Evolutionary conservation across 2,329 filamentous ascomycete species (phyloP).

Genomic region (Colletotrichum caudatum): DNA sequence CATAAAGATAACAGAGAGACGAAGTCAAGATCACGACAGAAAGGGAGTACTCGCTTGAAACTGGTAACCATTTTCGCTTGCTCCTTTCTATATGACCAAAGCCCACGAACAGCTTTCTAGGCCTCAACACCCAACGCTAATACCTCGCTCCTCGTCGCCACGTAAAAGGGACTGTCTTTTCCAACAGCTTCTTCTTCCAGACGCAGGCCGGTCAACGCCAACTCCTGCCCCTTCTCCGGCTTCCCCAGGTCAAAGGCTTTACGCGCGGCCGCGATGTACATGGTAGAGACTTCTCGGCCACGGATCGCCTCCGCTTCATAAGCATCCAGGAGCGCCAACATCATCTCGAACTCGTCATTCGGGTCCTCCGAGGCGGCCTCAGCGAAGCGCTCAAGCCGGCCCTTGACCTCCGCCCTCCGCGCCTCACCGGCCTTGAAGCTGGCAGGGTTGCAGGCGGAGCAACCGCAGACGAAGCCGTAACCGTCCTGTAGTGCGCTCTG

Average conservation of each 20-base stretch:
- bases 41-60: background rate
- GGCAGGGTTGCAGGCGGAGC: constrained; percentile 18
- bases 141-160: constrained; percentile 5
- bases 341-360: constrained; percentile 20
- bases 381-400: constrained; percentile 15
- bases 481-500: constrained; percentile 18
- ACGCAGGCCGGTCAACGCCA: constrained; percentile 26
- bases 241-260: constrained; percentile 14
- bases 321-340: constrained; percentile 19
- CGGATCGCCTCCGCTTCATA: constrained; percentile 29
- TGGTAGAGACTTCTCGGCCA: constrained; percentile 32
- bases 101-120: background rate
- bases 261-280: constrained; percentile 22
- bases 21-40: background rate
- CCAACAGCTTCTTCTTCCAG: constrained; percentile 37
- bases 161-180: constrained; percentile 35
- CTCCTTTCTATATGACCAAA: background rate
- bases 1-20: background rate
- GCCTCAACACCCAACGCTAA: constrained; percentile 11
- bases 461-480: constrained; percentile 31
- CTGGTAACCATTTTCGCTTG: background rate
- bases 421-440: constrained; percentile 16
- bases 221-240: background rate
- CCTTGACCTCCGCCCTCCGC: constrained; percentile 14
- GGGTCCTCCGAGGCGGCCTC: constrained; percentile 16